Conservation (phyloP, 768 basidiomycete species). For the Leccinum truebloodii region DNA sequence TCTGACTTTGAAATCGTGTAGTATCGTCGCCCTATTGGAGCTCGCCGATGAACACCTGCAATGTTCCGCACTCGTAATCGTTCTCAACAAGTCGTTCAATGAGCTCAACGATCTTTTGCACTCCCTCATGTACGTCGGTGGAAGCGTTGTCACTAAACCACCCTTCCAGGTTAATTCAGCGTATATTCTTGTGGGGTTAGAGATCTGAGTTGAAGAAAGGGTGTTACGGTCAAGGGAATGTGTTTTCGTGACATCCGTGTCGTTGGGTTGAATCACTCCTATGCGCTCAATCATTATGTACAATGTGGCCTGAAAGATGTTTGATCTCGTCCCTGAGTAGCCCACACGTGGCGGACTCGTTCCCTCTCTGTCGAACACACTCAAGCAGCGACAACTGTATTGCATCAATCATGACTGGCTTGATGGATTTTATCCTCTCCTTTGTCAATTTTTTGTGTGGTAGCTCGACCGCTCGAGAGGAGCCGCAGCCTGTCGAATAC, state of each 20-base stretch:
- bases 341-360: background rate
- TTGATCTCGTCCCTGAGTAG: background rate
- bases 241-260: conserved; percentile 19
- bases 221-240: conserved; percentile 31
- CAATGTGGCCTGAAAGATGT: conserved; percentile 3
- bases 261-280: conserved; percentile 24
- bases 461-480: conserved; percentile 17
- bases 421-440: conserved; percentile 29
- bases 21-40: conserved; percentile 85
- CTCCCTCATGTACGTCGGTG: conserved; percentile 92
- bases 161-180: conserved; percentile 74
- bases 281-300: conserved; percentile 15
- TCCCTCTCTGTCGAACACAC: background rate
- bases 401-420: conserved; percentile 18
- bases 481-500: conserved; percentile 4
- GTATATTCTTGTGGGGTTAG: conserved; percentile 84
- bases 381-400: background rate
- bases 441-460: conserved; percentile 28
- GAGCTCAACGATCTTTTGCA: conserved; percentile 77
- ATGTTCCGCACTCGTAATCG: conserved; percentile 79
- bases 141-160: conserved; percentile 79
- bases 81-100: conserved; percentile 70
- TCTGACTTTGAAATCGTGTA: conserved; percentile 29
- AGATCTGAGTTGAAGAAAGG: conserved; percentile 49
- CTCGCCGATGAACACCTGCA: conserved; percentile 82